Base-by-base conservation (phyloP, 768 basidiomycete genomes). In the Amanita rubescens region DNA sequence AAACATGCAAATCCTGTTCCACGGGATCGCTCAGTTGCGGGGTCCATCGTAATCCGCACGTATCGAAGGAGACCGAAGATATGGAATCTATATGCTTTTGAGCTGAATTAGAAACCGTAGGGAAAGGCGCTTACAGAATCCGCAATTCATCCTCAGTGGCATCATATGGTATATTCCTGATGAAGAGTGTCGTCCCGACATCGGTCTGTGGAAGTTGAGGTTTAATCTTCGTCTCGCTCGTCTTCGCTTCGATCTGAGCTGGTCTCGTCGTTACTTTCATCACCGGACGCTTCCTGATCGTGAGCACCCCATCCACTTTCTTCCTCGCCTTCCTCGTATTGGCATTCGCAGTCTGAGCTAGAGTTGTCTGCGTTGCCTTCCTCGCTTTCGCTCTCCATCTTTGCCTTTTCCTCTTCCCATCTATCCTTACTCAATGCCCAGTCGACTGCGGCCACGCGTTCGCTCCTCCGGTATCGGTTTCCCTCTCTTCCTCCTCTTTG, bases 1-100 rank as follows among this genome's bases (percentile, higher is more conserved):
- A 95, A 97, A 66, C 94, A 97, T 2, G 86, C 93, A 64, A 99
- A 99, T 3, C 94, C 96, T 5, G 94, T 95, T 22, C 96, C 96
- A 43, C 93, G 78, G 20, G 95, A 93, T 43, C 94, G 85, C 15
- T 86, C 90, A 1, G 86, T 92, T 1, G 75, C 81, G 6, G 72
- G 75, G 59, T 98, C 96, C 68, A 93, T 73, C 0, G 94, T 88
- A 49, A 98, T 89, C 19, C 91, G 83, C 3, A 90, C 94, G 65
- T 98, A 99, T 20, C 94, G 87, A 15, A 99, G 74, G 4, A 92
- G 85, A 0, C 96, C 96, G 65, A 94, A 98, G 1, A 83, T 71
- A 20, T 93, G 87, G 73, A 99, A 96, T 25, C 94, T 96, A 45
- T 2, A 56, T 19, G 43, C 51, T 10, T 49, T 37, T 42, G 48